Percentiles rank a stretch among this genome's conserved stretches.
phyloP scores from a whole-genome alignment of 768 basidiomycete genomes.

The Collybia sordida region DNA sequence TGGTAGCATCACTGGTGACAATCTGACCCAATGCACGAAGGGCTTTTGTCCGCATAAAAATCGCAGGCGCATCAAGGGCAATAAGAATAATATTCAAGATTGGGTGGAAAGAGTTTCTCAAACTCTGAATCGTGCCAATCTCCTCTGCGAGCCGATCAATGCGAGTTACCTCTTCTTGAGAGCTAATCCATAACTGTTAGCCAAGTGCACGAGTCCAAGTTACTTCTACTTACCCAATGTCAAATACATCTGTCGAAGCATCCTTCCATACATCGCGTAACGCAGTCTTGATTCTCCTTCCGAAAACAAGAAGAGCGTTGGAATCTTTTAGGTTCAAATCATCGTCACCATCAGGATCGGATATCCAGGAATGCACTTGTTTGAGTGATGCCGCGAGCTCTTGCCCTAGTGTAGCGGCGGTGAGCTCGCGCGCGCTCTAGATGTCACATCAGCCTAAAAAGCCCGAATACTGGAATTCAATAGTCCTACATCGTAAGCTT shows the following conservation, averaged over 20 bases:
- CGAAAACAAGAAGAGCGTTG: conserved; percentile 46
- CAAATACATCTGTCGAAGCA: conserved; percentile 70
- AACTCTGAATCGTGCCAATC: conserved; percentile 72
- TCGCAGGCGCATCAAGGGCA: conserved; percentile 81
- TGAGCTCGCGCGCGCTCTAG: conserved; percentile 83
- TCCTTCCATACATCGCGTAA: conserved; percentile 77
- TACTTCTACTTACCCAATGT: conserved; percentile 61
- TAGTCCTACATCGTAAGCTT: conserved; percentile 70
- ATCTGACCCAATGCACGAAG: conserved; percentile 87
- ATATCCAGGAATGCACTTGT: conserved; percentile 51
- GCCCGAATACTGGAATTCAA: not conserved
- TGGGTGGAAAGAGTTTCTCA: conserved; percentile 80
- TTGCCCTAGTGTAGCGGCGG: conserved; percentile 76
- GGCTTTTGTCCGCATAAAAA: conserved; percentile 94
- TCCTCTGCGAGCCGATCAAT: conserved; percentile 73
- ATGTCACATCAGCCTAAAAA: not conserved
- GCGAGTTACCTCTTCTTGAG: conserved; percentile 67
- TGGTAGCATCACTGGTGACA: conserved; percentile 83
- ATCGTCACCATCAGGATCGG: conserved; percentile 43
- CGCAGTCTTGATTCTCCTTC: conserved; percentile 57
- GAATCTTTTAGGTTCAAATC: conserved; percentile 43
- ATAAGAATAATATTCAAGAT: conserved; percentile 78
- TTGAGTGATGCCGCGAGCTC: conserved; percentile 75
- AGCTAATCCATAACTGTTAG: conserved; percentile 35
- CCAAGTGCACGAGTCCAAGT: not conserved